A percentile compares a stretch with the other conserved stretches of the same genome.
Conservation (phyloP, 768 basidiomycete genomes). For the Hypholoma fasciculare region DNA sequence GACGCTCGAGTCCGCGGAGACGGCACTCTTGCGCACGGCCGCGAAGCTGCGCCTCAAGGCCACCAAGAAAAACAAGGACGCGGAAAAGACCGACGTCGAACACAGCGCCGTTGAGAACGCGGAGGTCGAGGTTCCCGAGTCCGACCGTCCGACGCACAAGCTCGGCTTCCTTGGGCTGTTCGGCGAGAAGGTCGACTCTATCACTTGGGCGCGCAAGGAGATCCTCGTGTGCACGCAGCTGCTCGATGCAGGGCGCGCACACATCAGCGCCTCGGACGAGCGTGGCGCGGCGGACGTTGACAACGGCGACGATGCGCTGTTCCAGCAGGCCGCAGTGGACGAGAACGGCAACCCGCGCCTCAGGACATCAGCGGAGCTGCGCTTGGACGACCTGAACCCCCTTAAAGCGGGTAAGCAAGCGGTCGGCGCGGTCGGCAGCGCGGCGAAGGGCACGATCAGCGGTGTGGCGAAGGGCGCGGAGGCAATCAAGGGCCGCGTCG, state of each 20-base stretch:
- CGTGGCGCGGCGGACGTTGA: constrained; percentile 9
- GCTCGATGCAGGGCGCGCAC: constrained; percentile 50
- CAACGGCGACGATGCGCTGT: constrained; percentile 13
- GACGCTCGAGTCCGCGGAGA: constrained; percentile 89
- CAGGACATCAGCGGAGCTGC: background rate
- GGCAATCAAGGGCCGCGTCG: constrained; percentile 21
- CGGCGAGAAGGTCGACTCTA: constrained; percentile 90
- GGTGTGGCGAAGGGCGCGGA: constrained; percentile 25
- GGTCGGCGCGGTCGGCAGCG: constrained; percentile 21
- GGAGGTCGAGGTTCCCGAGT: constrained; percentile 51
- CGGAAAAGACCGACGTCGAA: constrained; percentile 13
- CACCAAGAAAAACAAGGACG: constrained; percentile 27
- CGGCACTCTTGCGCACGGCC: constrained; percentile 71
- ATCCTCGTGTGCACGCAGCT: constrained; percentile 55
- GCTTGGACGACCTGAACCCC: constrained; percentile 11
- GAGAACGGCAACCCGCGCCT: constrained; percentile 16
- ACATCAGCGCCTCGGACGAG: constrained; percentile 31
- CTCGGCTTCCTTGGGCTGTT: constrained; percentile 61
- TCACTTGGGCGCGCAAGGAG: constrained; percentile 85
- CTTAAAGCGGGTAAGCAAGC: constrained; percentile 17
- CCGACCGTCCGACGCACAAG: constrained; percentile 78
- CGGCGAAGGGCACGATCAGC: constrained; percentile 23
- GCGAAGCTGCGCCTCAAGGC: constrained; percentile 65
- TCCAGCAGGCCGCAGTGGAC: constrained; percentile 14
- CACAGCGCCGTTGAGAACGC: constrained; percentile 10